These are phyloP conservation scores for Calophaca sinica DNA, from an alignment of 306 rosid genomes.

Conservation along the genomic window DNA sequence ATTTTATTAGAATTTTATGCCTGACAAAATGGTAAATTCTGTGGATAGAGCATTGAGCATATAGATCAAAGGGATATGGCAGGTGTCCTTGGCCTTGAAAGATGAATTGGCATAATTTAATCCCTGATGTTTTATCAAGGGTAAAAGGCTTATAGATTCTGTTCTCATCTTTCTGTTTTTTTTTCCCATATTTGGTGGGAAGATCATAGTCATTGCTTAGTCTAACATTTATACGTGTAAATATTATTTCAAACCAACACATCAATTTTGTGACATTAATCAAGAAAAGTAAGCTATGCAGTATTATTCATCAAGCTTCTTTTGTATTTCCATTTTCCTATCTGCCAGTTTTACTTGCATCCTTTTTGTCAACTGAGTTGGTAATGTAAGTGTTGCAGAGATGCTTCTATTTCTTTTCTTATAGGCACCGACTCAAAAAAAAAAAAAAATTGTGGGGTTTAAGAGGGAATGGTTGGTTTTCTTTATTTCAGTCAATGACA, in stretches of 20 bases:
- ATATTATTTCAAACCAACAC: constrained; percentile 52
- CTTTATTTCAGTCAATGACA: too few species aligned
- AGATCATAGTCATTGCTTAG: constrained; percentile 41
- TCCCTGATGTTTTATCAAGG: constrained; percentile 43
- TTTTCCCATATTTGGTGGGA: constrained; percentile 48
- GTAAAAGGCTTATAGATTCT: constrained; percentile 23
- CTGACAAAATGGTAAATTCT: constrained; percentile 42
- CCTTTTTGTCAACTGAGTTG: constrained; percentile 50
- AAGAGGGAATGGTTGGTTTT: too few species aligned
- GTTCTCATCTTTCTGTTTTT: constrained; percentile 19
- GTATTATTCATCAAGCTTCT: constrained; percentile 39
- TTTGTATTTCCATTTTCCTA: constrained; percentile 38
- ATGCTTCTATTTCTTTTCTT: constrained; percentile 25
- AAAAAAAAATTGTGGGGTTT: too few species aligned
- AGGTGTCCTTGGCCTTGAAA: constrained; percentile 23
- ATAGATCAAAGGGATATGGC: constrained; percentile 28
- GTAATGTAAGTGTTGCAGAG: constrained; percentile 16
- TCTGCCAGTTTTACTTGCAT: constrained; percentile 48
- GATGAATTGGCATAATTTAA: constrained; percentile 25
- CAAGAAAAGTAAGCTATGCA: constrained; percentile 33
- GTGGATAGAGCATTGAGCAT: constrained; percentile 30
- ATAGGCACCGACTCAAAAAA: background rate
- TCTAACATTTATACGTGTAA: constrained; percentile 57
- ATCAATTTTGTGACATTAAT: constrained; percentile 52
- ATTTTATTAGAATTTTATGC: constrained; percentile 37